These are phyloP conservation scores for Nadsonia fulvescens DNA, from an alignment of 805 yeast species.

Conservation along the genomic window DNA sequence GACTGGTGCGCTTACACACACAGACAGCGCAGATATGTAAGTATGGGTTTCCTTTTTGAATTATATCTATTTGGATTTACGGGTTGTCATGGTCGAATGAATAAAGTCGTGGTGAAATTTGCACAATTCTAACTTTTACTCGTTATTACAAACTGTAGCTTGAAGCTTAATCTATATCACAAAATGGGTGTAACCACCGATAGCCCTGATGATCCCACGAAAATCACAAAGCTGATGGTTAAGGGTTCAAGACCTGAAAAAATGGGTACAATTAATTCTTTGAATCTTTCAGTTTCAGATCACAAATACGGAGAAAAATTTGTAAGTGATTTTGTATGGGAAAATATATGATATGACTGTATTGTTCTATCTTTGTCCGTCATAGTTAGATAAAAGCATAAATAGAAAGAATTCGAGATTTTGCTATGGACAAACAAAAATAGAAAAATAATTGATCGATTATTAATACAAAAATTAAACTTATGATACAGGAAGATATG, in stretches of 20 bases:
- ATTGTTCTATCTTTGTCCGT: neutral
- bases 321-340: slow-evolving; percentile 68
- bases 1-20: slow-evolving; percentile 6
- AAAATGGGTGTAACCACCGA: slow-evolving; percentile 12
- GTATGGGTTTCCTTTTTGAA: no score
- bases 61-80: slow-evolving; percentile 4
- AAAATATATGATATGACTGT: slow-evolving; percentile 18
- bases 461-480: no score
- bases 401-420: no score
- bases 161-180: slow-evolving; percentile 11
- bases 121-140: slow-evolving; percentile 7
- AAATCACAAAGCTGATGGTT: slow-evolving; percentile 10
- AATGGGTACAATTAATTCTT: slow-evolving; percentile 8
- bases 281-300: slow-evolving; percentile 10
- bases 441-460: no score
- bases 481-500: no score
- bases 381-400: neutral
- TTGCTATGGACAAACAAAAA: no score
- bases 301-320: slow-evolving; percentile 42
- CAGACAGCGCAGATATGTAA: slow-evolving; percentile 10
- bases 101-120: neutral
- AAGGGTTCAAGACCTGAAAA: no score
- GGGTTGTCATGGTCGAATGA: slow-evolving; percentile 2
- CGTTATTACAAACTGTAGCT: no score
- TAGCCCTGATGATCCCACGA: slow-evolving; percentile 8